A percentile compares a stretch with the other conserved stretches of the same genome.
phyloP scores from a whole-genome alignment of 192 early-diverging fungal species.

The Coemansia sp. region DNA sequence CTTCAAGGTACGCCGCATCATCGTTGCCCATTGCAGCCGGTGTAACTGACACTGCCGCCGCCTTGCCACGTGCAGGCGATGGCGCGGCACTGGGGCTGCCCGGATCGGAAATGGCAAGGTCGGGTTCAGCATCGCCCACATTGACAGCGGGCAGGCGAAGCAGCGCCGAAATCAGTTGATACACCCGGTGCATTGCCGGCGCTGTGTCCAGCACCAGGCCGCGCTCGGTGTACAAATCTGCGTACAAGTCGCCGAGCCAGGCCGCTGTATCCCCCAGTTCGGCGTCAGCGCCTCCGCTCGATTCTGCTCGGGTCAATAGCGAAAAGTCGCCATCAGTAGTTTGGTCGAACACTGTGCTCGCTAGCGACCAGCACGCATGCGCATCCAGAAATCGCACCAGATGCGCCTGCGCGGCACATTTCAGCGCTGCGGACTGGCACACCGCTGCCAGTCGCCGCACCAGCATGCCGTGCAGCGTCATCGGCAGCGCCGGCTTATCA shows the following conservation, averaged over 20 bases:
- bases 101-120: too few species aligned
- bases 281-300: neutral
- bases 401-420: slow-evolving; percentile 15
- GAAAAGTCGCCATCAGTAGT: slow-evolving; percentile 50
- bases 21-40: too few species aligned
- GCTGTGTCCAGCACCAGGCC: slow-evolving; percentile 60
- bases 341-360: slow-evolving; percentile 25
- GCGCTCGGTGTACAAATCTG: slow-evolving; percentile 53
- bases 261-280: slow-evolving; percentile 3
- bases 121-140: neutral
- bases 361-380: slow-evolving; percentile 38
- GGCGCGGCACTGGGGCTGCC: too few species aligned
- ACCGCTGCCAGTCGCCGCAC: slow-evolving; percentile 8
- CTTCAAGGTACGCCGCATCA: slow-evolving; percentile 3
- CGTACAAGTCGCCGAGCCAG: slow-evolving; percentile 49
- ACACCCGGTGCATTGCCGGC: slow-evolving; percentile 50
- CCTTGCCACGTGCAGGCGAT: too few species aligned
- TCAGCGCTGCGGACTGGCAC: slow-evolving; percentile 21
- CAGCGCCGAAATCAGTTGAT: slow-evolving; percentile 23
- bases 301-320: too few species aligned
- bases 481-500: neutral
- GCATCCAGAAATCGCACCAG: slow-evolving; percentile 27
- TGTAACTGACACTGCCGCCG: too few species aligned
- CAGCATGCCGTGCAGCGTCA: slow-evolving; percentile 19
- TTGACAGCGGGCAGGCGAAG: slow-evolving; percentile 13